Conservation (phyloP, 495 filamentous ascomycete species). For the Podospora pseudocomata region DNA sequence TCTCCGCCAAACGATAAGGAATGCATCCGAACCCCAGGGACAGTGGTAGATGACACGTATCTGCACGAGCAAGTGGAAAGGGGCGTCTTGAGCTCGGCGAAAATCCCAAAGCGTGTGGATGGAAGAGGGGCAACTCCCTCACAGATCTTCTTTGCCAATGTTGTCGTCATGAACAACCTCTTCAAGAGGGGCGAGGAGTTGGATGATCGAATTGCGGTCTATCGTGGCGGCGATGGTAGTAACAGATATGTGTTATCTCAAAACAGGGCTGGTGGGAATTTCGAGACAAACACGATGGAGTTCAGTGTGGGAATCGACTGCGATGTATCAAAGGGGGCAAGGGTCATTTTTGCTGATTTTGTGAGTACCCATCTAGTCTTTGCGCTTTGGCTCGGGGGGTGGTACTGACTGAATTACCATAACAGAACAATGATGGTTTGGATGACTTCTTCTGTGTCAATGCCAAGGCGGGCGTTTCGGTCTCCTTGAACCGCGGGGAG, state of each 20-base stretch:
- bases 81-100: not conserved
- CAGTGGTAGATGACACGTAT: not conserved
- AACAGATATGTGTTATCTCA: not conserved
- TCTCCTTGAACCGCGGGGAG: conserved; percentile 9
- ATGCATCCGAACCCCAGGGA: not conserved
- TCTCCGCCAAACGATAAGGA: not conserved
- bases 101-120: not conserved
- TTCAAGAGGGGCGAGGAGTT: not conserved
- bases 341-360: conserved; percentile 7
- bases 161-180: not conserved
- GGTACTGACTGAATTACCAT: not conserved
- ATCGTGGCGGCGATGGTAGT: not conserved
- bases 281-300: not conserved
- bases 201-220: not conserved
- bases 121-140: not conserved
- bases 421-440: conserved; percentile 14
- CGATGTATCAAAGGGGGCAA: not conserved
- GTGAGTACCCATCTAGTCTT: not conserved
- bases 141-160: conserved; percentile 7
- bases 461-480: not conserved
- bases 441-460: conserved; percentile 13
- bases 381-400: not conserved
- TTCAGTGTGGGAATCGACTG: conserved; percentile 10
- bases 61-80: not conserved
- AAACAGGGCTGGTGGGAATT: conserved; percentile 8